phyloP scores from a whole-genome alignment of 257 asterid genomes.

The Parsonsia alboflavescens region DNA sequence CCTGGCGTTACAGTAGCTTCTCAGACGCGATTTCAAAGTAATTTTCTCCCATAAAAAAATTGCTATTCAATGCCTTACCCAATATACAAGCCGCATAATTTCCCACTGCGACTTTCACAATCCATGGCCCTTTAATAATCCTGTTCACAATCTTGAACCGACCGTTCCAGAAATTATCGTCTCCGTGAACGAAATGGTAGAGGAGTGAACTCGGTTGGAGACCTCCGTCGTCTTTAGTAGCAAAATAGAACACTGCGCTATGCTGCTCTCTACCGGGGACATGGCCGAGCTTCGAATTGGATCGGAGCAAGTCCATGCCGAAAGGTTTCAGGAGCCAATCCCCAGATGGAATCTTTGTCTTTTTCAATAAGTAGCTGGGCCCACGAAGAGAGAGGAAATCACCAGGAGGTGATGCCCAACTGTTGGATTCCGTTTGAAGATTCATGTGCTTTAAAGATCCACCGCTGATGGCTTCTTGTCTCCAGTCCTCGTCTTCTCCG shows the following conservation, averaged over 20 bases:
- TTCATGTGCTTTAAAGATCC: constrained; percentile 78
- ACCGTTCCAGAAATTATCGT: constrained; percentile 59
- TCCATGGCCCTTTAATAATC: constrained; percentile 93
- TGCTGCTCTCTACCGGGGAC: constrained; percentile 85
- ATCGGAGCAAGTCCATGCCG: constrained; percentile 93
- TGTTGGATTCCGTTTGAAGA: constrained; percentile 63
- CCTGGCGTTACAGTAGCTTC: no score
- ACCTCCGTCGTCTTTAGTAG: constrained; percentile 51
- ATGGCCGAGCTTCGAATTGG: constrained; percentile 73
- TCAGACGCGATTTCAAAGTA: constrained; percentile 84
- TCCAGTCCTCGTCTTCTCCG: constrained; percentile 44
- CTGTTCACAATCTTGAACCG: constrained; percentile 84
- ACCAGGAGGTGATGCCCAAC: constrained; percentile 97
- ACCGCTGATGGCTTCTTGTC: constrained; percentile 51
- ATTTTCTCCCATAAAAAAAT: constrained; percentile 59
- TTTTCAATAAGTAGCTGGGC: constrained; percentile 58
- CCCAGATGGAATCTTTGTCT: constrained; percentile 54
- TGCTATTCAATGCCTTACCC: constrained; percentile 76
- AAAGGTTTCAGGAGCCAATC: constrained; percentile 71
- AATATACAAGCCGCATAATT: constrained; percentile 77
- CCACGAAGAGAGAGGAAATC: constrained; percentile 66
- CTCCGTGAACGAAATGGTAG: constrained; percentile 59
- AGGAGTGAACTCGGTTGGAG: constrained; percentile 53
- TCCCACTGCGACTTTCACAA: constrained; percentile 83
- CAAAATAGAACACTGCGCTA: constrained; percentile 81